phyloP scores from a whole-genome alignment of 164 flowering plant genomes.

The Euptelea pleiosperma region DNA sequence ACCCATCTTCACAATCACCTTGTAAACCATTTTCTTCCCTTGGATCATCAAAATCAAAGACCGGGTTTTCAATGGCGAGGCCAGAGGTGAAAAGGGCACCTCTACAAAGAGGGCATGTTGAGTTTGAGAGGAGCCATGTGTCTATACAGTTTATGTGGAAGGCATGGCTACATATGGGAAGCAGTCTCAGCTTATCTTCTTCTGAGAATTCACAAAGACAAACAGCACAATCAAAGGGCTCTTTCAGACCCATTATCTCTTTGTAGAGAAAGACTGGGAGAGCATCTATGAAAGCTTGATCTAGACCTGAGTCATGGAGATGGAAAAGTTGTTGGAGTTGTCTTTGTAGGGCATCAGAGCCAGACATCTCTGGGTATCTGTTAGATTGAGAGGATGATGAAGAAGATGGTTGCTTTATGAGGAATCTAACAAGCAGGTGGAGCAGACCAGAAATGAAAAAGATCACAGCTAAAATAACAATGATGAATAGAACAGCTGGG shows the following conservation, averaged over 20 bases:
- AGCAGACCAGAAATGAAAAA: conserved; percentile 66
- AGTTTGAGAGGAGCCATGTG: conserved; percentile 86
- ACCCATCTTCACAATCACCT: conserved; percentile 29
- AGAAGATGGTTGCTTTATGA: conserved; percentile 47
- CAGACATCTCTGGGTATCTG: conserved; percentile 39
- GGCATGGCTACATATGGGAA: conserved; percentile 79
- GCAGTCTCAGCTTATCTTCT: conserved; percentile 62
- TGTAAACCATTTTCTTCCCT: conserved; percentile 33
- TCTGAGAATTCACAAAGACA: conserved; percentile 71
- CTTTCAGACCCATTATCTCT: conserved; percentile 61
- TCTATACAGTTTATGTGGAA: conserved; percentile 77
- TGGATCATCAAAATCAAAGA: conserved; percentile 30
- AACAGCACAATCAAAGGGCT: conserved; percentile 90
- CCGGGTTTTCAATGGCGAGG: conserved; percentile 37
- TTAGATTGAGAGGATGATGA: conserved; percentile 46
- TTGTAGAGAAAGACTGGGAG: conserved; percentile 72
- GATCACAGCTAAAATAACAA: conserved; percentile 54
- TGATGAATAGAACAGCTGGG: conserved; percentile 51
- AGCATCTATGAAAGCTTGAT: conserved; percentile 75
- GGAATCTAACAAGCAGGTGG: conserved; percentile 58
- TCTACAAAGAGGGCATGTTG: conserved; percentile 86
- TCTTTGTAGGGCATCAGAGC: conserved; percentile 54
- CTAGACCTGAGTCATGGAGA: conserved; percentile 82
- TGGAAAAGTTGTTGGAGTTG: conserved; percentile 86
- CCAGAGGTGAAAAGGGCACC: conserved; percentile 37